Conservation (phyloP, 176 grass and related monocot genomes). For the Rhynchospora pubera region DNA sequence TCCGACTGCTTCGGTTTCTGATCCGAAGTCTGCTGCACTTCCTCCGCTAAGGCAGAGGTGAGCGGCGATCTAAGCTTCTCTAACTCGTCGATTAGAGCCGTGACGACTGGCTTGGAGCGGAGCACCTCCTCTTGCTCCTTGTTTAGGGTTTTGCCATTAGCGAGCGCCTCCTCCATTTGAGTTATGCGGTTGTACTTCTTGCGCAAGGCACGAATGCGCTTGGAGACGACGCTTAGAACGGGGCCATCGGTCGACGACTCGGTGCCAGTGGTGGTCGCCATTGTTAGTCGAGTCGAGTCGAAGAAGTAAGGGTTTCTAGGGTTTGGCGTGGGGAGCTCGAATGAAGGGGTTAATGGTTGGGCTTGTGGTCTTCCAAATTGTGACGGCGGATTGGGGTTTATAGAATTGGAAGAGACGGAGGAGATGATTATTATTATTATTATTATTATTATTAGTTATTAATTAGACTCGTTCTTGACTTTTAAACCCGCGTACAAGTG, state of each 20-base stretch:
- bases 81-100: conserved; percentile 67
- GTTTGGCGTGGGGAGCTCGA: background rate
- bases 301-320: conserved; percentile 10
- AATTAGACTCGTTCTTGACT: conserved; percentile 3
- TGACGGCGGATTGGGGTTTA: conserved; percentile 28
- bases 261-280: conserved; percentile 24
- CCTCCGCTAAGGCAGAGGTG: conserved; percentile 58
- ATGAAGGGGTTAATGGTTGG: conserved; percentile 3
- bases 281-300: conserved; percentile 6
- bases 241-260: conserved; percentile 60
- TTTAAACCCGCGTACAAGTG: too few relatives aligned
- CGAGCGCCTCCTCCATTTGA: conserved; percentile 84
- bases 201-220: conserved; percentile 79
- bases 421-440: background rate
- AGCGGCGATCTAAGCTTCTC: conserved; percentile 77
- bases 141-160: conserved; percentile 69
- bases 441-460: too few relatives aligned
- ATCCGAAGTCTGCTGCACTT: conserved; percentile 27
- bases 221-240: conserved; percentile 60
- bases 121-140: conserved; percentile 92
- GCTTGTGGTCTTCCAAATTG: background rate
- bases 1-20: conserved; percentile 18
- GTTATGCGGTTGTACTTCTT: conserved; percentile 96
- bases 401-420: conserved; percentile 8
- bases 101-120: conserved; percentile 69